These are phyloP conservation scores for Plenodomus lindquistii DNA, from an alignment of 2,329 filamentous ascomycete species.

Conservation along the genomic window DNA sequence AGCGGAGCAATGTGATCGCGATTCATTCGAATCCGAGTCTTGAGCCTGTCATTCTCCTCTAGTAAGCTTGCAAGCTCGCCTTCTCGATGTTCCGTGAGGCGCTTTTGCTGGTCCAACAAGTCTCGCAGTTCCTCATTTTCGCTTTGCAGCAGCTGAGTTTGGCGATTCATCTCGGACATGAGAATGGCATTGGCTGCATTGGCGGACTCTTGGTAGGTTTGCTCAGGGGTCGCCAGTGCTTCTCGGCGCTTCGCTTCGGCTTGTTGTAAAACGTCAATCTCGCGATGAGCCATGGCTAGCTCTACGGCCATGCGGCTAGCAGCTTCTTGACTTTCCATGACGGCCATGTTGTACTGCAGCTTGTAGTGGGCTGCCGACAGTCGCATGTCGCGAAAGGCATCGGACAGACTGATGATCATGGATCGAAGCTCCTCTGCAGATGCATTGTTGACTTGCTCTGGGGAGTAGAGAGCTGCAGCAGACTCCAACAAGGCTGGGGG, in stretches of 20 bases:
- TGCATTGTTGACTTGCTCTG: slow-evolving; percentile 57
- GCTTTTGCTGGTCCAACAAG: slow-evolving; percentile 73
- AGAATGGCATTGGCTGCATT: slow-evolving; percentile 61
- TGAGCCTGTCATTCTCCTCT: slow-evolving; percentile 76
- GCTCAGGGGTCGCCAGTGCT: slow-evolving; percentile 57
- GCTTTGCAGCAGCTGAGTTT: slow-evolving; percentile 67
- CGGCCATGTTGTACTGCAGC: slow-evolving; percentile 82
- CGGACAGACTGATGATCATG: slow-evolving; percentile 58
- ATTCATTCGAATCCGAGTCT: slow-evolving; percentile 86
- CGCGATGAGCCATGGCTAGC: slow-evolving; percentile 85
- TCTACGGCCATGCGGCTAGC: slow-evolving; percentile 87
- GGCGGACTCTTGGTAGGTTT: slow-evolving; percentile 57
- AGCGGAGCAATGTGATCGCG: slow-evolving; percentile 75
- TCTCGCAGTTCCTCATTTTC: slow-evolving; percentile 67
- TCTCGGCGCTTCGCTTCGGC: slow-evolving; percentile 69
- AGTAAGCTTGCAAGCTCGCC: slow-evolving; percentile 70
- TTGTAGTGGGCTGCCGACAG: slow-evolving; percentile 90
- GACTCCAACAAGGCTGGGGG: slow-evolving; percentile 32
- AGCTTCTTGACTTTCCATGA: slow-evolving; percentile 81
- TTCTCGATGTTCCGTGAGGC: slow-evolving; percentile 76
- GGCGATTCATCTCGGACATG: slow-evolving; percentile 51
- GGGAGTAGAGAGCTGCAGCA: slow-evolving; percentile 50
- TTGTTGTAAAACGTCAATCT: slow-evolving; percentile 80
- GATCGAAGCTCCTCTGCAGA: slow-evolving; percentile 56
- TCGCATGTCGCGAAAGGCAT: slow-evolving; percentile 66